Evolutionary conservation across 78 protist species (phyloP), one percentile per base, ranked within the genome.

Genomic region (Polysphondylium violaceum): DNA sequence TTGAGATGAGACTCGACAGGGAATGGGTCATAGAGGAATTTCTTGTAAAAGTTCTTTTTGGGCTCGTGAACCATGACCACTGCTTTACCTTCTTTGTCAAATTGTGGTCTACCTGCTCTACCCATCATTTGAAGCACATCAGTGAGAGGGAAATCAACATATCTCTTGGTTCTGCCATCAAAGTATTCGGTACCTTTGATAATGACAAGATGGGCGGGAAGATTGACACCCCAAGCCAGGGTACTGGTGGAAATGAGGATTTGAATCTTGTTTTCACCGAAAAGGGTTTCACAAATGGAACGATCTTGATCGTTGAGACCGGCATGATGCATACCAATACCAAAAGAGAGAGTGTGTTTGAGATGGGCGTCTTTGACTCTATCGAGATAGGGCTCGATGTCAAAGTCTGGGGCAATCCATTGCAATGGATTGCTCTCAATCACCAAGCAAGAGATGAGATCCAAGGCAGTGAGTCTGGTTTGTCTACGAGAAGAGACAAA

Each of bases 61-160:
- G 95, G 92, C 53, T 96, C 98, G 63, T 98, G 97, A 2, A 92
- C 95, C 63, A 98, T 38, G 51, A 99, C 93, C 31, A 94, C 95
- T 0, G 97, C 98, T 65, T 85, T 78, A 27, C 98, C 99, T 25
- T 50, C 64, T 21, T 76, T 85, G 69, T 99, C 99, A 77, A 86
- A 98, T 77, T 98, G 99, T n/a, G 99, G 99, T 21, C 99, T 85
- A n/a, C 99, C 99, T 0, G 99, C 99, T 12, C 99, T 95, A 25
- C 99, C 99, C 93, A 97, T 98, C 99, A 99, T 99, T 93, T 99
- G 99, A 33, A 99, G 96, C 27, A 99, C 97, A 63, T 99, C 99
- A 6, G 99, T 98, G 40, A 99, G 90, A 27, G 98, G 97, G 50
- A 86, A 96, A 93, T 98, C 99, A n/a, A 95, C 97, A 88, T 93